Evolutionary conservation across 306 rosid genomes (phyloP), one percentile per base, ranked within the genome.

Genomic region (Abrus pulchellus): DNA sequence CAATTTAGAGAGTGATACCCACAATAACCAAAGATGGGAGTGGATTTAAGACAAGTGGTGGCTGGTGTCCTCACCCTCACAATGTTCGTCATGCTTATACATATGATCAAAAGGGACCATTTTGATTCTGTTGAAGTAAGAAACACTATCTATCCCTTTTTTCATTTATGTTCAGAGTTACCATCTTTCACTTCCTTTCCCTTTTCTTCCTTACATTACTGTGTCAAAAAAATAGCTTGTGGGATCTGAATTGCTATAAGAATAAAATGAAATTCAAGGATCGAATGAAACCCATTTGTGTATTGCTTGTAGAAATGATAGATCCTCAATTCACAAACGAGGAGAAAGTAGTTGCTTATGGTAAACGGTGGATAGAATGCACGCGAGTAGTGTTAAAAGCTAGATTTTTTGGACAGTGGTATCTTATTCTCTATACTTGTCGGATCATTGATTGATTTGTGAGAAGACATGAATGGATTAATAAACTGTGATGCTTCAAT

Each of bases 51-150:
- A 85, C 99, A 96, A 85, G 92, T 96, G 10, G 95, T 96, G 76
- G 99, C 99, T 4, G 99, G 94, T 12, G 62, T 92, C 0, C 91
- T 96, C 67, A 96, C 99, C 3, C 28, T 96, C 45, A 88, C 98
- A 9, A 96, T 96, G 99, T 96, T 96, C 77, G 92, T 96, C 34
- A 93, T 96, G 99, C 99, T 96, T 71, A 97, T 97, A 4, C 88
- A 93, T 63, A 96, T 96, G 99, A 93, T 96, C 89, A 96, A 96
- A 85, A 89, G 98, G 74, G 99, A 96, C 87, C 93, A 96, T 90
- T 93, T 96, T 86, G 99, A 96, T 86, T 72, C 96, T n/a, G 87
- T 83, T 77, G 71, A 89, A 53, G 99, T 92, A 88, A 85, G 86
- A 75, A 6, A 33, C 13, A 27, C 34, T 27, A 7, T 54, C 61